Conservation (phyloP, 768 basidiomycete genomes). For the Collybia mongolica region DNA sequence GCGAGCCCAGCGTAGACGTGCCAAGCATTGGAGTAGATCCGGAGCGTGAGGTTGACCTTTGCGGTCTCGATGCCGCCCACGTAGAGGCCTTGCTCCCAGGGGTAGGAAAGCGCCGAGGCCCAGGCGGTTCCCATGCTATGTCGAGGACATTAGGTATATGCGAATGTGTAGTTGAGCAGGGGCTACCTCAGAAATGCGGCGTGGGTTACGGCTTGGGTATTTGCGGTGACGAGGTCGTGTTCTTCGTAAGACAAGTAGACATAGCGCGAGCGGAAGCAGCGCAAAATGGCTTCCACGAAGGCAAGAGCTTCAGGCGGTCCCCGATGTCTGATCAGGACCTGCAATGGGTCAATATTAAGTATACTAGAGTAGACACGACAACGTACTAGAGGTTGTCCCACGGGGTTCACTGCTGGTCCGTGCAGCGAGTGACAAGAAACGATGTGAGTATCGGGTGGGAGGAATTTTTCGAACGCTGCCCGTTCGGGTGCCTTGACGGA, state of each 20-base stretch:
- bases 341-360: neutral
- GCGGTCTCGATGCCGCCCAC: conserved; percentile 97
- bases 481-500: conserved; percentile 96
- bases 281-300: conserved; percentile 81
- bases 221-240: conserved; percentile 94
- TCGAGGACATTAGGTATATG: neutral
- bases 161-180: neutral
- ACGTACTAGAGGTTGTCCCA: conserved; percentile 86
- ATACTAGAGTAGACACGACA: neutral
- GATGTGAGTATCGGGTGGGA: conserved; percentile 85
- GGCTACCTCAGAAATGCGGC: conserved; percentile 91
- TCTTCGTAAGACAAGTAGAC: conserved; percentile 96
- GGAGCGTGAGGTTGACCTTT: conserved; percentile 94
- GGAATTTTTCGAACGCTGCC: conserved; percentile 82
- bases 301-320: conserved; percentile 69
- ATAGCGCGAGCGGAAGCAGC: conserved; percentile 77
- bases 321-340: conserved; percentile 91
- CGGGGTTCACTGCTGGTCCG: conserved; percentile 84
- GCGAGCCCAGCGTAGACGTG: conserved; percentile 99
- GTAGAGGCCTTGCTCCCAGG: conserved; percentile 95
- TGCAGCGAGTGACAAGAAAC: conserved; percentile 94
- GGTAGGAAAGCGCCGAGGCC: conserved; percentile 73
- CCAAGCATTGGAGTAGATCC: conserved; percentile 97
- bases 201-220: conserved; percentile 97
- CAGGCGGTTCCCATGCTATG: conserved; percentile 97